Conservation (phyloP, 179 eudicot genomes). For the Silene noctiflora region DNA sequence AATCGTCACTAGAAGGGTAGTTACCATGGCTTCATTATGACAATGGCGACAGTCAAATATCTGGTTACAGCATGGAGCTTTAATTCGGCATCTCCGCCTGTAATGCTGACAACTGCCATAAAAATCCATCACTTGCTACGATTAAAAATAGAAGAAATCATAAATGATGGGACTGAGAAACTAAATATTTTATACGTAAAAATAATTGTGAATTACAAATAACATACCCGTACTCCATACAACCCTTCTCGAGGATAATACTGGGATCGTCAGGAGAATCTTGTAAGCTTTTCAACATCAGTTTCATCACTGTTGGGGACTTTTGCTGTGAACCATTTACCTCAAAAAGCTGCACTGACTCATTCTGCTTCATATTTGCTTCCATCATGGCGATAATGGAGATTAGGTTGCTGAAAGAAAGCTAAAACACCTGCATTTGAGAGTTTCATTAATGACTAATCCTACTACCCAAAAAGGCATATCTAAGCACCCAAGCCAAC, state of each 20-base stretch:
- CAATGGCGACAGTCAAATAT: conserved; percentile 59
- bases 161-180: not conserved
- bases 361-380: conserved; percentile 18
- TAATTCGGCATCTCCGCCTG: conserved; percentile 53
- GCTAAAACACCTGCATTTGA: conserved; percentile 71
- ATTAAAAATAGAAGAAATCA: not conserved
- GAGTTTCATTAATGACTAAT: conserved; percentile 41
- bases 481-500: conserved; percentile 48
- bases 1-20: conserved; percentile 8
- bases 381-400: conserved; percentile 28
- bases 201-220: not conserved
- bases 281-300: conserved; percentile 3
- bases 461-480: conserved; percentile 42
- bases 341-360: conserved; percentile 18
- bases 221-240: conserved; percentile 42
- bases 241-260: conserved; percentile 30
- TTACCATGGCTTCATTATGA: conserved; percentile 62
- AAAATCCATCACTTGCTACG: not conserved
- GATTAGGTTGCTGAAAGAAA: conserved; percentile 40
- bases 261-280: conserved; percentile 8
- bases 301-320: conserved; percentile 3
- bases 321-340: conserved; percentile 10
- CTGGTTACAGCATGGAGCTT: conserved; percentile 66
- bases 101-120: conserved; percentile 45
- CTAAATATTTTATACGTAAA: not conserved